Evolutionary conservation across 805 yeast species (phyloP).

Genomic region (Starmera pachycereana): DNA sequence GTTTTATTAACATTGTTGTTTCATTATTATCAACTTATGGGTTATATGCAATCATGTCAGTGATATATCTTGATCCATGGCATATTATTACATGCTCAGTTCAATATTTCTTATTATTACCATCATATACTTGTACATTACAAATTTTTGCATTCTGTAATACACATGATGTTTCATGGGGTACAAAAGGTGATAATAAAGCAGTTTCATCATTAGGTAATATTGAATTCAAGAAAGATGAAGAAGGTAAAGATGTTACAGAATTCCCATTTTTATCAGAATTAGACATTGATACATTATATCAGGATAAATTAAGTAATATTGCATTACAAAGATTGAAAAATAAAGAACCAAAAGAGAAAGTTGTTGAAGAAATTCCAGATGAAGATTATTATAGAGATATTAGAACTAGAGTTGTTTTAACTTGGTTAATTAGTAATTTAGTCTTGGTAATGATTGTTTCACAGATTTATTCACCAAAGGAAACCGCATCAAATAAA

Average conservation of each 20-base stretch:
- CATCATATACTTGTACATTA: conserved; percentile 83
- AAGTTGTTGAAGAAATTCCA: conserved; percentile 27
- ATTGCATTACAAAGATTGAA: conserved; percentile 61
- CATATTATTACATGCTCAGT: conserved; percentile 79
- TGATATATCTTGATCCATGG: conserved; percentile 92
- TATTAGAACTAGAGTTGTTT: conserved; percentile 90
- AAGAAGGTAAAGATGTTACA: conserved; percentile 66
- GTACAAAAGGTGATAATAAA: conserved; percentile 90
- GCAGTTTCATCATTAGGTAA: conserved; percentile 60
- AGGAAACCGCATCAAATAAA: conserved; percentile 54
- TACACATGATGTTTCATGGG: conserved; percentile 98
- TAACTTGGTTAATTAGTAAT: conserved; percentile 85
- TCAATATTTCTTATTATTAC: conserved; percentile 84
- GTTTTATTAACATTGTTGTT: conserved; percentile 68
- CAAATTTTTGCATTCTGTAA: conserved; percentile 97
- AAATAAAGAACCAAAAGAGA: conserved; percentile 36
- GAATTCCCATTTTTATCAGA: conserved; percentile 65
- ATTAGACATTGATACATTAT: conserved; percentile 71
- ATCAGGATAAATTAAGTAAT: conserved; percentile 63
- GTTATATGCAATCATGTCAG: conserved; percentile 68
- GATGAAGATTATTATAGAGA: conserved; percentile 87
- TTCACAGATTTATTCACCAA: conserved; percentile 69
- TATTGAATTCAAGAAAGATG: conserved; percentile 64
- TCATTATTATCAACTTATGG: conserved; percentile 90
- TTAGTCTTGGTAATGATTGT: conserved; percentile 77